Evolutionary conservation across 495 filamentous ascomycete genomes (phyloP).

Genomic region (Xylaria longipes): DNA sequence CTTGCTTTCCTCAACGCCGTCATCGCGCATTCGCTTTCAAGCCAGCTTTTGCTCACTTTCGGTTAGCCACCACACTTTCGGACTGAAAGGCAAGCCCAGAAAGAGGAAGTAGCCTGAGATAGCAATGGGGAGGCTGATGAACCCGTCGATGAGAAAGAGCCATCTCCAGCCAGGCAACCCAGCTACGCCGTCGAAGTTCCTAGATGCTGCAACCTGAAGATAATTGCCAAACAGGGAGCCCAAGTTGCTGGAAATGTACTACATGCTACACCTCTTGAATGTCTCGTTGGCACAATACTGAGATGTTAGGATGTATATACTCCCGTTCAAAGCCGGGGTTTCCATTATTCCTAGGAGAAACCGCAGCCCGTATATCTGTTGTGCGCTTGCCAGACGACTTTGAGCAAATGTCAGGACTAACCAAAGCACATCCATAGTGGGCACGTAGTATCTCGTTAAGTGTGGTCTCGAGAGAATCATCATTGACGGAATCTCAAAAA

Average conservation of each 20-base stretch:
- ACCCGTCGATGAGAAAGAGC: not conserved
- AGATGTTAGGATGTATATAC: not conserved
- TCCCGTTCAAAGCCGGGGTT: not conserved
- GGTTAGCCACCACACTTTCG: not conserved
- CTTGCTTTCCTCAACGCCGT: not conserved
- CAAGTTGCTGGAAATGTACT: slow-evolving; percentile 1
- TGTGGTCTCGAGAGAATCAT: not conserved
- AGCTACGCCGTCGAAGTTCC: not conserved
- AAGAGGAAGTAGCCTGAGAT: not conserved
- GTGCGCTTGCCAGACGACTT: not conserved
- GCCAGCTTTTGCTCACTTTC: not conserved
- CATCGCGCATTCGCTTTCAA: not conserved
- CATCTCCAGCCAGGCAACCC: not conserved
- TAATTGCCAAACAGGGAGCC: not conserved
- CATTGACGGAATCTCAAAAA: not conserved
- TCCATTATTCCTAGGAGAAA: not conserved
- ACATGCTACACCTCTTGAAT: not conserved
- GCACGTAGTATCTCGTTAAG: slow-evolving; percentile 2
- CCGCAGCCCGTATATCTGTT: not conserved
- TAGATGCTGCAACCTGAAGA: not conserved
- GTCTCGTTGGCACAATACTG: not conserved
- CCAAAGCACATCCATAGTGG: not conserved
- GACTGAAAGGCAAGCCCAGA: not conserved
- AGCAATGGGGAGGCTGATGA: not conserved
- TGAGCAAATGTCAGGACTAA: not conserved